Evolutionary conservation across 2,329 filamentous ascomycete species (phyloP).

Genomic region (Neospermospora avenae): DNA sequence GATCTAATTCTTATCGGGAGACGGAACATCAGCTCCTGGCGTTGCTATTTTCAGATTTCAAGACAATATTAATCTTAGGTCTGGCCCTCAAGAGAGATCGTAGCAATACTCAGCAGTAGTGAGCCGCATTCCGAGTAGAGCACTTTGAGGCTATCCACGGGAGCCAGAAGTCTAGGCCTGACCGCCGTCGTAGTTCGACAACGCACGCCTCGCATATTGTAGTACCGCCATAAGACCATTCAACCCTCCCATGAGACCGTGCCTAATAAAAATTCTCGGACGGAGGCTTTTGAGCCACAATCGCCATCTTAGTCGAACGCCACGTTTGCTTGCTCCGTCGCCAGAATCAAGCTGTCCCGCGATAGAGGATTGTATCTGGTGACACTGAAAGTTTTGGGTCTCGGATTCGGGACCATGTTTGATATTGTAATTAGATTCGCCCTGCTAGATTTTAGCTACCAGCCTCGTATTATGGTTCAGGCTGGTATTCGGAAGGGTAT

Average conservation of each 20-base stretch:
- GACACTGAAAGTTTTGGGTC: constrained; percentile 11
- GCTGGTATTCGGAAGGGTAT: constrained; percentile 14
- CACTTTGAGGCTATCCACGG: background rate
- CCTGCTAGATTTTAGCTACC: background rate
- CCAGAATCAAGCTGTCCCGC: constrained; percentile 15
- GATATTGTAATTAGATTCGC: constrained; percentile 5
- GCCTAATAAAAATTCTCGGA: constrained; percentile 8
- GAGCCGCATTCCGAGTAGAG: background rate
- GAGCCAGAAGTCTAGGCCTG: background rate
- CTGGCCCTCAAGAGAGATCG: background rate
- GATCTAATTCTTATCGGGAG: background rate
- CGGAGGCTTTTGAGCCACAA: background rate
- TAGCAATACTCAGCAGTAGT: background rate
- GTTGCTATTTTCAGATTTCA: constrained; percentile 7
- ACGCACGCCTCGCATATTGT: background rate
- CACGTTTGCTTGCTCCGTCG: constrained; percentile 12
- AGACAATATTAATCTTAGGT: constrained; percentile 16
- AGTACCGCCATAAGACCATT: background rate
- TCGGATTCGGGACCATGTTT: constrained; percentile 9
- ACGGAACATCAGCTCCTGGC: constrained; percentile 5
- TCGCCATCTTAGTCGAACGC: constrained; percentile 9
- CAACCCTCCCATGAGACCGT: background rate
- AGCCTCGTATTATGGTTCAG: constrained; percentile 18
- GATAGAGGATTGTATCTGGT: constrained; percentile 13
- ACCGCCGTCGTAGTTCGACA: background rate